These are phyloP conservation scores for Paraconiothyrium sp. DNA, from an alignment of 2,329 filamentous ascomycete species.

Conservation along the genomic window DNA sequence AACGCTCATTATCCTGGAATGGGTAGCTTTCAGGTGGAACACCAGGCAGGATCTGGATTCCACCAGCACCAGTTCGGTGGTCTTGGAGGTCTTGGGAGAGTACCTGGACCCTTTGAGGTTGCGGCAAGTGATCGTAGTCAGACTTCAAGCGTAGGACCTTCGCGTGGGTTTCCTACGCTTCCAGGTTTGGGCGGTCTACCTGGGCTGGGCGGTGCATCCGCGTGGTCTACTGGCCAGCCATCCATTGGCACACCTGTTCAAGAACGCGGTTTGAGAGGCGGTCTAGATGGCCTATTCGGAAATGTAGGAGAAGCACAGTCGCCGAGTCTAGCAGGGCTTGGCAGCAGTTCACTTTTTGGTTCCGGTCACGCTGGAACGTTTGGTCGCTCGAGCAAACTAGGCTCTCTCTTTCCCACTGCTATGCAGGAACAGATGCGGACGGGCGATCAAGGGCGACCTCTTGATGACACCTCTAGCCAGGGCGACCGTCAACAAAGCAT, in stretches of 20 bases:
- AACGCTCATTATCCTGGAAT: slow-evolving; percentile 62
- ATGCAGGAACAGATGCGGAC: slow-evolving; percentile 92
- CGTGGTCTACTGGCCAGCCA: slow-evolving; percentile 72
- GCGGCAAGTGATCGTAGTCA: slow-evolving; percentile 90
- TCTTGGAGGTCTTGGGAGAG: slow-evolving; percentile 61
- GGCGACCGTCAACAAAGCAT: slow-evolving; percentile 55
- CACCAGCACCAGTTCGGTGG: slow-evolving; percentile 63
- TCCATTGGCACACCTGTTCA: slow-evolving; percentile 78
- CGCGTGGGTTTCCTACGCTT: slow-evolving; percentile 73
- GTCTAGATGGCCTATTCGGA: slow-evolving; percentile 69
- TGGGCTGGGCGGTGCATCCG: slow-evolving; percentile 66
- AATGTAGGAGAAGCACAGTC: slow-evolving; percentile 82
- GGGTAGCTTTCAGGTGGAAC: slow-evolving; percentile 62
- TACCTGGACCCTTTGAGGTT: slow-evolving; percentile 55
- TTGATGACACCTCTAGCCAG: slow-evolving; percentile 65
- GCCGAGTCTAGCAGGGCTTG: slow-evolving; percentile 72
- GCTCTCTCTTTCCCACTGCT: slow-evolving; percentile 83
- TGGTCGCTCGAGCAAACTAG: slow-evolving; percentile 81
- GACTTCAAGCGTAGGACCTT: slow-evolving; percentile 84
- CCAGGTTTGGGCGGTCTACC: slow-evolving; percentile 68
- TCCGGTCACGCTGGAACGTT: slow-evolving; percentile 70
- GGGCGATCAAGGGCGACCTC: slow-evolving; percentile 54
- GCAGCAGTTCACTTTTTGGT: slow-evolving; percentile 72
- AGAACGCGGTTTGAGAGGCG: slow-evolving; percentile 66
- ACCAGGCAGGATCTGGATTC: slow-evolving; percentile 52